These are phyloP conservation scores for Pyrenochaeta sp. DNA, from an alignment of 2,329 filamentous ascomycete genomes.

Conservation along the genomic window DNA sequence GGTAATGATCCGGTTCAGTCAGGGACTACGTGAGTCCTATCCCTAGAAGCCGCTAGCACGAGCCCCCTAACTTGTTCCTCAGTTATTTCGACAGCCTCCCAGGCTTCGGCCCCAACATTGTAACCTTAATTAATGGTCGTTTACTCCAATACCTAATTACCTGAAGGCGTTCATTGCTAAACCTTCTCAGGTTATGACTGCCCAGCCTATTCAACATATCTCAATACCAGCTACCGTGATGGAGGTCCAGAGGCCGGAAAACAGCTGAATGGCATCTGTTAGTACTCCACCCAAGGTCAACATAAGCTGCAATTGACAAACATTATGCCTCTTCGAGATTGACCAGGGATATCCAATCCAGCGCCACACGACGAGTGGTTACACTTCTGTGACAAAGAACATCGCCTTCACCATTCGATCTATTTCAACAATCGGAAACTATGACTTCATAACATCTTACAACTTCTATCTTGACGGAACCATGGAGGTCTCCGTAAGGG, in stretches of 20 bases:
- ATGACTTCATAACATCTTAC: slow-evolving; percentile 50
- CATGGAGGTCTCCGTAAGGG: slow-evolving; percentile 45
- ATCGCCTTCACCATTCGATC: slow-evolving; percentile 46
- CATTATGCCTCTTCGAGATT: slow-evolving; percentile 57
- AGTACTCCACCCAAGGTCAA: slow-evolving; percentile 29
- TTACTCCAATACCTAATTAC: no score
- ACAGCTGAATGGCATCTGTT: no score
- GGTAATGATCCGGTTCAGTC: no score
- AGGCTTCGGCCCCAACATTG: no score
- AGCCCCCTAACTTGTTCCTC: no score
- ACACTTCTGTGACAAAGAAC: slow-evolving; percentile 41
- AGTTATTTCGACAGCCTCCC: no score
- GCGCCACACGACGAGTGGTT: slow-evolving; percentile 37
- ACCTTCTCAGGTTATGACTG: slow-evolving; percentile 52
- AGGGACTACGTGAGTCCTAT: no score
- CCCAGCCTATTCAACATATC: slow-evolving; percentile 60
- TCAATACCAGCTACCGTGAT: slow-evolving; percentile 53
- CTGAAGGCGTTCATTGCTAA: no score
- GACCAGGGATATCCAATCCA: slow-evolving; percentile 45
- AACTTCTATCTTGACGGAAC: slow-evolving; percentile 42
- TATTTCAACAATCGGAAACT: slow-evolving; percentile 56
- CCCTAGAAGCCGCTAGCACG: no score
- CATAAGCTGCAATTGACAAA: slow-evolving; percentile 26
- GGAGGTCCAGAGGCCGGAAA: slow-evolving; percentile 34
- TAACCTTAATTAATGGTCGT: no score